Evolutionary conservation across 176 grass and related monocot genomes (phyloP), one percentile per base, ranked within the genome.

Genomic region (Phyllostachys edulis): DNA sequence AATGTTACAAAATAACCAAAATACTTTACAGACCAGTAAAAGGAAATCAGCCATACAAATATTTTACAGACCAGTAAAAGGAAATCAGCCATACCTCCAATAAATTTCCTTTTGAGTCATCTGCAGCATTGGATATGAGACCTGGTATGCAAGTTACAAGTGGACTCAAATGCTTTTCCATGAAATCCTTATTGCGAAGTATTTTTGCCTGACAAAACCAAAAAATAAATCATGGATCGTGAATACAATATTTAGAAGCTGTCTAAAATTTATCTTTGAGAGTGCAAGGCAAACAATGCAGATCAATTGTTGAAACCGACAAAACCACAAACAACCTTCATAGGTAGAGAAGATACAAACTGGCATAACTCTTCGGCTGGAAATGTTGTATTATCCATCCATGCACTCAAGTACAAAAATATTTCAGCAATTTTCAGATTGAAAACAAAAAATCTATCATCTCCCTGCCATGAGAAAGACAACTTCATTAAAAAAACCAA

Each of bases 351-450:
- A 82, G 82, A 82, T 68, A 95, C 86, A 74, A 95, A 95, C 34
- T 78, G 68, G 64, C 90, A 89, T 82, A 95, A 65, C 44, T 92
- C 79, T 71, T 88, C 90, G n/a, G 79, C 78, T 85, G 89, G 69
- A 76, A 90, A 73, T 12, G 68, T 36, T 63, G 41, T 77, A 80
- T 73, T 77, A 29, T 90, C 79, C 76, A 90, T 76, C 75, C 64
- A 92, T 88, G 56, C 86, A 72, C 64, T 85, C 75, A 86, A 79
- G 44, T 66, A 81, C 32, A 95, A 88, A 85, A 92, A 1, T n/a
- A 95, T 88, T 90, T 95, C 93, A 63, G 85, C 78, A 68, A 95
- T 88, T 85, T 86, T 92, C 18, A 88, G n/a, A 81, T 92, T 95
- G 77, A 92, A 85, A 76, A 88, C 49, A 41, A 88, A 92, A 85